Evolutionary conservation across 2,329 filamentous ascomycete genomes (phyloP).

Genomic region (Lachnellula arida): DNA sequence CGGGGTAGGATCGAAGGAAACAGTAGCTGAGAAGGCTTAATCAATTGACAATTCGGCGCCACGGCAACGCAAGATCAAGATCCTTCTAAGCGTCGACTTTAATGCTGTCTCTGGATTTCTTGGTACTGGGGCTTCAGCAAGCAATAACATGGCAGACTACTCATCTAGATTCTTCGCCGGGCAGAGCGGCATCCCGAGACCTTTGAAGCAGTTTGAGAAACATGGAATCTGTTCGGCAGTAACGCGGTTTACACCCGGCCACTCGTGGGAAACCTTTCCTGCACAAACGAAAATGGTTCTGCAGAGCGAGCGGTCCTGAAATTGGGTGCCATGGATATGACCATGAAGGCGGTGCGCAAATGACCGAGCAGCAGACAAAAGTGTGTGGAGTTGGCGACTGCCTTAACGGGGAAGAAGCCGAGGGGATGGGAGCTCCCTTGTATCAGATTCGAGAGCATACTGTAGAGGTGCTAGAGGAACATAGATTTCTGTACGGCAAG

Average conservation of each 20-base stretch:
- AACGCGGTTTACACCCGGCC: conserved; percentile 58
- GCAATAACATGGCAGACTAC: conserved; percentile 52
- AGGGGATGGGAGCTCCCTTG: conserved; percentile 46
- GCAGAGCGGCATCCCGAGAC: conserved; percentile 50
- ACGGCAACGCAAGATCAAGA: conserved; percentile 16
- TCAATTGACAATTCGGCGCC: background rate
- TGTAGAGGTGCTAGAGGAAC: conserved; percentile 42
- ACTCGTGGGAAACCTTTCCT: conserved; percentile 54
- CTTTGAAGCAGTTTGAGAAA: conserved; percentile 50
- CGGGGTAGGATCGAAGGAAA: background rate
- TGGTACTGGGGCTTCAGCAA: conserved; percentile 45
- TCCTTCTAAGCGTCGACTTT: conserved; percentile 22
- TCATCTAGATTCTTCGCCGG: conserved; percentile 51
- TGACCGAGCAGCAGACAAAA: conserved; percentile 43
- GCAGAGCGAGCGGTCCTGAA: conserved; percentile 44
- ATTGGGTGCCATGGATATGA: conserved; percentile 36
- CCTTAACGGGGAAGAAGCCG: conserved; percentile 41
- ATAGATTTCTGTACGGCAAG: conserved; percentile 42
- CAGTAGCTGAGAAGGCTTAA: conserved; percentile 5
- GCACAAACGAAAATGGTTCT: conserved; percentile 45
- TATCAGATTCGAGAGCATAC: conserved; percentile 47
- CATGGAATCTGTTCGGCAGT: conserved; percentile 46
- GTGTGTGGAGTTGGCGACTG: conserved; percentile 41
- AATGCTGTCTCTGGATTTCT: conserved; percentile 57
- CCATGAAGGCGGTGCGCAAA: conserved; percentile 35